Evolutionary conservation across 768 basidiomycete genomes (phyloP).

Genomic region (Macrocybe gigantea): DNA sequence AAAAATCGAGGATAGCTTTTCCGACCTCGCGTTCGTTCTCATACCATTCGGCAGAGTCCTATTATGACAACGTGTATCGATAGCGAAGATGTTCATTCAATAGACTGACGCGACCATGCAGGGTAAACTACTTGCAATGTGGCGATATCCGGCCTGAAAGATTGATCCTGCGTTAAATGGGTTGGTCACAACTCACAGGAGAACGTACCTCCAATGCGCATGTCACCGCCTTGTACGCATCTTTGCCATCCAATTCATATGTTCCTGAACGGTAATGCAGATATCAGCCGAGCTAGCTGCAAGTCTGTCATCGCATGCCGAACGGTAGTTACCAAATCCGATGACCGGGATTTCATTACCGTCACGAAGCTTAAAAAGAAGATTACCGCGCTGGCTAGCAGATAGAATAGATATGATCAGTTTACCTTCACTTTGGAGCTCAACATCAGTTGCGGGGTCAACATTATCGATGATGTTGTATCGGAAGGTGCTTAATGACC

Average conservation of each 20-base stretch:
- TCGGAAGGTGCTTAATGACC: too few relatives aligned
- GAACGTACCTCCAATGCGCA: conserved; percentile 54
- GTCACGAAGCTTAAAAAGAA: conserved; percentile 8
- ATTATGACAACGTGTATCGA: conserved; percentile 7
- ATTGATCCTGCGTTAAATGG: conserved; percentile 1
- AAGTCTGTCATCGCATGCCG: not conserved
- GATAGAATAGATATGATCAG: not conserved
- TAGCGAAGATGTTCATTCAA: conserved; percentile 12
- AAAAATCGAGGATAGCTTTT: conserved; percentile 52
- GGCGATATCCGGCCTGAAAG: conserved; percentile 54
- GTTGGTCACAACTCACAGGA: conserved; percentile 5
- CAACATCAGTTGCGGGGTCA: too few relatives aligned
- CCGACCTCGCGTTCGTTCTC: conserved; percentile 68
- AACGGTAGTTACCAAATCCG: conserved; percentile 43
- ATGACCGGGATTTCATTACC: conserved; percentile 45
- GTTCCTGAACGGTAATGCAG: conserved; percentile 29
- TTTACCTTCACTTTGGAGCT: too few relatives aligned
- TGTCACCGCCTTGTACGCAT: conserved; percentile 49
- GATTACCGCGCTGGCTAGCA: not conserved
- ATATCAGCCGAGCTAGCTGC: not conserved
- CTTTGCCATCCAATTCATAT: conserved; percentile 56
- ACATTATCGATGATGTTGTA: too few relatives aligned
- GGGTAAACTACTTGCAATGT: conserved; percentile 37
- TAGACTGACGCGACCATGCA: not conserved
- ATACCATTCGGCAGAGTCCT: conserved; percentile 49